Base-by-base conservation (phyloP, 2,329 filamentous ascomycete genomes). In the Pseudocercospora vitis region DNA sequence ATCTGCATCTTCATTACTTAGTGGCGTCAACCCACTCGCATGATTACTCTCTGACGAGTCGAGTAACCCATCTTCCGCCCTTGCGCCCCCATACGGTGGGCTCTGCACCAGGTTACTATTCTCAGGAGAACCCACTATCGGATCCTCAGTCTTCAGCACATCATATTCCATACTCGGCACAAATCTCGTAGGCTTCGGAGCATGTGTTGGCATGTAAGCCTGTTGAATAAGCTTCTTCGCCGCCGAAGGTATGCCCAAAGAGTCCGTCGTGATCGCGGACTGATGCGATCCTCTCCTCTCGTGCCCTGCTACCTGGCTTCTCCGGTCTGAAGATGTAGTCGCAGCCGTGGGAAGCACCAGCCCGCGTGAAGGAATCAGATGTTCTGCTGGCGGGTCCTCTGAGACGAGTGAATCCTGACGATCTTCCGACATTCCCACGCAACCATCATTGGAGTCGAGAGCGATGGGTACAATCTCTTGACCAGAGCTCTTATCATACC, bases 401-500 rank as follows among this genome's bases (percentile, higher is more conserved):
- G 37, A 42, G 3, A 42, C 37, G 18, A 42, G 9, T 23, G 37
- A 42, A 42, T 42, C 37, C 37, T 42, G 37, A 12, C 21, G 37
- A 21, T 21, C 37, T 26, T 42, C 37, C 8, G 19, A n/a, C n/a
- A n/a, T n/a, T n/a, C n/a, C n/a, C n/a, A n/a, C n/a, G n/a, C n/a
- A 11, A 7, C 24, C 37, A n/a, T 12, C 37, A 42, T 21, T 23
- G 5, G 14, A 3, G 21, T 23, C 6, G 7, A 11, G 5, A 2
- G 16, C 19, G 9, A 23, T 21, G 8, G n/a, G n/a, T 6, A 3
- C 21, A 5, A 5, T 21, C 6, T 42, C 37, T n/a, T 42, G 19
- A 14, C 21, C 14, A 3, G 37, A 12, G 18, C 37, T 42, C 9
- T 26, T 42, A n/a, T 42, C 37, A 24, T 42, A 42, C 37, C 37